Evolutionary conservation across 2,329 filamentous ascomycete genomes (phyloP), one percentile per base, ranked within the genome.

Genomic region (Didymella arachidicola): DNA sequence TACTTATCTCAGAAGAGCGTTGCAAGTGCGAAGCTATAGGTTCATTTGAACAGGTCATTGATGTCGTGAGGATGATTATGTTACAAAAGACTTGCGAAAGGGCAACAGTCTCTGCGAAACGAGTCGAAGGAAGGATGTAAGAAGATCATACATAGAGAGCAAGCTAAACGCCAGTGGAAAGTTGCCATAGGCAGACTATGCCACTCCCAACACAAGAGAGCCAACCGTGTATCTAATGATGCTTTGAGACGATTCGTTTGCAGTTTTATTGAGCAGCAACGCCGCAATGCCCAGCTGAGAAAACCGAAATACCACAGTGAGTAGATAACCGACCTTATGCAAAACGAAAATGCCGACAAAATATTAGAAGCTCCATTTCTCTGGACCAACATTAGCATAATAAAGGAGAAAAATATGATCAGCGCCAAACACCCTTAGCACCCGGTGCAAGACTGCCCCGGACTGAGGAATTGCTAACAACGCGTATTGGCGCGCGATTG

Each of bases 361-460:
- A 43, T 25, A 38, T 59, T 41, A 55, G 18, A 47, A 56, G 18
- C 46, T 51, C 51, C 52, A 59, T n/a, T 41, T 39, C 25, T 36
- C 51, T 51, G 41, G 34, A 48, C 42, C 16, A 25, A 45, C 34
- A 47, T 63, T 51, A 64, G 55, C 53, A 54, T 51, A 12, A 48
- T 47, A 51, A 53, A 10, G 29, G n/a, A 34, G 47, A 39, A 34
- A 32, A 3, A n/a, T 12, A 12, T 41, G 11, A 41, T 75, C 64
- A 73, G 49, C 72, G 72, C 73, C 73, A 75, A 43, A 69, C 66
- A 54, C 68, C 69, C 68, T 75, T 76, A 57, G 65, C 59, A 16
- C 59, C 61, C 19, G 65, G 58, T 56, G 70, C 71, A 29, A 75
- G 64, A 61, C 72, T 75, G 54, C 71, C 71, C 63, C 73, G 65